Conservation (phyloP, 192 early-diverging fungal species). For the Dispira parvispora region DNA sequence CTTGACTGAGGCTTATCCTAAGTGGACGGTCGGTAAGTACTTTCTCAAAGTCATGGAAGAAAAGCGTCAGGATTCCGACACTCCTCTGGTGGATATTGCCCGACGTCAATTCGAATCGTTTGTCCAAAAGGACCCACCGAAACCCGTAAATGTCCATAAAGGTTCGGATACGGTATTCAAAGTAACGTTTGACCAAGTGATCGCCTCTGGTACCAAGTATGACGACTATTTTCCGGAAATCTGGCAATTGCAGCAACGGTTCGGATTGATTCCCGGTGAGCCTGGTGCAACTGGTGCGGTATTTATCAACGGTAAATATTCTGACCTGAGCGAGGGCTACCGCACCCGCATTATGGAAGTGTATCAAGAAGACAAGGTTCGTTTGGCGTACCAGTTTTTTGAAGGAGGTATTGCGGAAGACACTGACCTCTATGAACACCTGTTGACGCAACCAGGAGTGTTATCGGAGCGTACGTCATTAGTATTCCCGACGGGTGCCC, state of each 20-base stretch:
- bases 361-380: constrained; percentile 34
- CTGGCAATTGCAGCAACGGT: constrained; percentile 11
- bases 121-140: not conserved
- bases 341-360: constrained; percentile 30
- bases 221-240: constrained; percentile 10
- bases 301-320: constrained; percentile 70
- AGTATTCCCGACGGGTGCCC: constrained; percentile 32
- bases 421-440: constrained; percentile 47
- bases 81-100: constrained; percentile 12
- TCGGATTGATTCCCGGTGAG: constrained; percentile 11
- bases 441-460: constrained; percentile 44
- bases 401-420: constrained; percentile 29
- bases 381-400: constrained; percentile 30
- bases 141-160: too few species aligned
- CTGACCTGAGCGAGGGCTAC: constrained; percentile 42
- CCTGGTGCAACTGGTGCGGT: constrained; percentile 25
- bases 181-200: constrained; percentile 13
- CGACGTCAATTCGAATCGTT: constrained; percentile 1
- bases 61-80: constrained; percentile 15
- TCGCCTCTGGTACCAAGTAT: constrained; percentile 7
- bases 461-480: constrained; percentile 43
- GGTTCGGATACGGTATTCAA: not conserved
- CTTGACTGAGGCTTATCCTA: constrained; percentile 5
- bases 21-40: constrained; percentile 8
- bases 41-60: constrained; percentile 17